A percentile compares a stretch with the other conserved stretches of the same genome.
Evolutionary conservation across 2,329 filamentous ascomycete genomes (phyloP).

Genomic region (Hypoxylon sp.): DNA sequence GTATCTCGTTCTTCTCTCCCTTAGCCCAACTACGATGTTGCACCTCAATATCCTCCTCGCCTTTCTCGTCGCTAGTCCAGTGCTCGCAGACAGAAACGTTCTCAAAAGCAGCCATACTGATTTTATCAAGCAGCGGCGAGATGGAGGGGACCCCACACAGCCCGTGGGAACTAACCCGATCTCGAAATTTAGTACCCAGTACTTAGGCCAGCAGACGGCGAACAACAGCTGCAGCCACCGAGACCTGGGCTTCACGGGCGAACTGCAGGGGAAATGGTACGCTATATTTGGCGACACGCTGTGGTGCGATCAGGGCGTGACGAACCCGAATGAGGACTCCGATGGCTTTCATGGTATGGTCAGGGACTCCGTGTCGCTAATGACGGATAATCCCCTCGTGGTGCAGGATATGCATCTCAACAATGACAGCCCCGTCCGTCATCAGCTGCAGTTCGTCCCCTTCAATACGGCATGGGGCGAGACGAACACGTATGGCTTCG

Average conservation of each 20-base stretch:
- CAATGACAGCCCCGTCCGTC: constrained; percentile 49
- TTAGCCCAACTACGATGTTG: constrained; percentile 13
- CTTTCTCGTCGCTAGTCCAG: constrained; percentile 4
- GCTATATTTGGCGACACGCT: constrained; percentile 57
- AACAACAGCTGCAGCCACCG: constrained; percentile 58
- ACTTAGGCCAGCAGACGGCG: constrained; percentile 57
- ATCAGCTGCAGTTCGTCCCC: constrained; percentile 57
- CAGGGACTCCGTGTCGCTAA: constrained; percentile 55
- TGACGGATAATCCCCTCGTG: constrained; percentile 56
- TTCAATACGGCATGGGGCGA: constrained; percentile 58
- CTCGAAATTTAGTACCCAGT: constrained; percentile 48
- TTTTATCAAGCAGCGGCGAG: constrained; percentile 8
- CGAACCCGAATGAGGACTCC: constrained; percentile 50
- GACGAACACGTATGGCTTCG: constrained; percentile 55
- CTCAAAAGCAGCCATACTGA: constrained; percentile 5
- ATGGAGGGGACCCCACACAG: constrained; percentile 56
- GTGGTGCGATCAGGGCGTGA: constrained; percentile 56
- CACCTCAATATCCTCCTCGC: constrained; percentile 8
- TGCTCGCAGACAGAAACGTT: background rate
- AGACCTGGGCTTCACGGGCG: constrained; percentile 58
- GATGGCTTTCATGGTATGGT: constrained; percentile 60
- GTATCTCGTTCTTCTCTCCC: background rate
- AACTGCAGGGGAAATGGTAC: constrained; percentile 57
- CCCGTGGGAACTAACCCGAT: constrained; percentile 57
- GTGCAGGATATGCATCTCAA: constrained; percentile 58